These are phyloP conservation scores for Termitomyces titanicus DNA, from an alignment of 768 basidiomycete genomes.

Conservation along the genomic window DNA sequence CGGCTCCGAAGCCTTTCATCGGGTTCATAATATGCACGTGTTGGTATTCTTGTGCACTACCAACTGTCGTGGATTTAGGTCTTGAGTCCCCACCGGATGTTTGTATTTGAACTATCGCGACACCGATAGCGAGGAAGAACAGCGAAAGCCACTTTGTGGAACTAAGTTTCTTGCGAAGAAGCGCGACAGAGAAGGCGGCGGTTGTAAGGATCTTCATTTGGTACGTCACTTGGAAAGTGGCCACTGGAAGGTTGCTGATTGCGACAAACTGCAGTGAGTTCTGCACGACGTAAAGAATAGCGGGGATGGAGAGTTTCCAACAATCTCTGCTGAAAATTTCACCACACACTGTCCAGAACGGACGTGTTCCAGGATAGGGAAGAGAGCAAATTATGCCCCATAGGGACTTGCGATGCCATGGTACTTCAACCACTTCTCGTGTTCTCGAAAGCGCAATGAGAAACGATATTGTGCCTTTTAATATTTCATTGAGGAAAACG, in stretches of 20 bases:
- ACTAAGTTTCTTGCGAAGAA: constrained; percentile 73
- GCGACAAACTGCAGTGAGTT: constrained; percentile 98
- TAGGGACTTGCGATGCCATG: constrained; percentile 39
- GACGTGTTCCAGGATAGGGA: constrained; percentile 42
- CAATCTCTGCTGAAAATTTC: constrained; percentile 90
- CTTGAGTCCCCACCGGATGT: constrained; percentile 33
- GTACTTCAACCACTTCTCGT: constrained; percentile 37
- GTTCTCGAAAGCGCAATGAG: constrained; percentile 69
- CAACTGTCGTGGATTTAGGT: constrained; percentile 42
- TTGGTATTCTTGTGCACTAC: constrained; percentile 63
- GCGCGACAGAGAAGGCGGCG: constrained; percentile 83
- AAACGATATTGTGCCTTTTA: constrained; percentile 93
- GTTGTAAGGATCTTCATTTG: constrained; percentile 99
- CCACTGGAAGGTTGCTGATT: constrained; percentile 90
- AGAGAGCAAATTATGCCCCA: constrained; percentile 30
- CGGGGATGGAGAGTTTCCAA: constrained; percentile 98
- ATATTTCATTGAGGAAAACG: constrained; percentile 89
- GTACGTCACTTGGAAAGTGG: constrained; percentile 96
- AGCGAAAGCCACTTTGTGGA: constrained; percentile 84
- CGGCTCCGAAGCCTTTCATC: constrained; percentile 78
- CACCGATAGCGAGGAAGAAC: constrained; percentile 86
- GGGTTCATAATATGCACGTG: constrained; percentile 77
- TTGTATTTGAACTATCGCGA: constrained; percentile 94
- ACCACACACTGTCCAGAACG: constrained; percentile 53
- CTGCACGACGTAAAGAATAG: constrained; percentile 92